These are phyloP conservation scores for Penicillium janthinellum DNA, from an alignment of 2,329 filamentous ascomycete genomes.

Conservation along the genomic window DNA sequence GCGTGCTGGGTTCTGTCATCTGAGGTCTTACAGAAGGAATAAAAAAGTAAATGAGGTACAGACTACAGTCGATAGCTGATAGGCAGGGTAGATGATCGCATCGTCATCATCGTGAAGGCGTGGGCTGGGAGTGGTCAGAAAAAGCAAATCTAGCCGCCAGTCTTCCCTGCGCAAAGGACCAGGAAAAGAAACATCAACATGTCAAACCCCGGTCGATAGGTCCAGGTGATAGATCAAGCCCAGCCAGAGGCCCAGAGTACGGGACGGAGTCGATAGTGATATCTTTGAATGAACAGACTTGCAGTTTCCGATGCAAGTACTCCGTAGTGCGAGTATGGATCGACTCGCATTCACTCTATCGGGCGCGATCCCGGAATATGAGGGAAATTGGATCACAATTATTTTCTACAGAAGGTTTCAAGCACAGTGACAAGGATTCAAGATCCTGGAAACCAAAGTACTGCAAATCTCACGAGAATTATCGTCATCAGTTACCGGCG, in stretches of 20 bases:
- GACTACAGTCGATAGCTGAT: neutral
- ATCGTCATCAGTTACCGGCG: neutral
- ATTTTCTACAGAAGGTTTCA: too few relatives aligned
- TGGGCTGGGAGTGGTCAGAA: neutral
- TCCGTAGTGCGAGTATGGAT: neutral
- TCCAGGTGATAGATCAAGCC: constrained; percentile 5
- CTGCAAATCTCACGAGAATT: neutral
- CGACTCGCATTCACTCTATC: neutral
- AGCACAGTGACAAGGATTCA: neutral
- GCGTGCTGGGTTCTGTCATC: neutral
- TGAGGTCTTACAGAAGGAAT: neutral
- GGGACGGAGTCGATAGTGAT: neutral
- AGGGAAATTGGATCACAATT: neutral
- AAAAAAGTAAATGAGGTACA: neutral
- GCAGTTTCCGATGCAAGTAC: too few relatives aligned
- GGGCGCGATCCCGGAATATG: neutral
- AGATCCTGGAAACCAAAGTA: neutral
- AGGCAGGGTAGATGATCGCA: neutral
- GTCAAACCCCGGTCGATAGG: neutral
- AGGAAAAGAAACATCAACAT: neutral
- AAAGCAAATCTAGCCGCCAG: neutral
- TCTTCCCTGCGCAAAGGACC: neutral
- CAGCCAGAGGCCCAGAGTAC: neutral
- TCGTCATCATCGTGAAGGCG: neutral
- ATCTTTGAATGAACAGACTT: too few relatives aligned